Base-by-base conservation (phyloP, 2,329 filamentous ascomycete species). In the Aspergillus sp. region DNA sequence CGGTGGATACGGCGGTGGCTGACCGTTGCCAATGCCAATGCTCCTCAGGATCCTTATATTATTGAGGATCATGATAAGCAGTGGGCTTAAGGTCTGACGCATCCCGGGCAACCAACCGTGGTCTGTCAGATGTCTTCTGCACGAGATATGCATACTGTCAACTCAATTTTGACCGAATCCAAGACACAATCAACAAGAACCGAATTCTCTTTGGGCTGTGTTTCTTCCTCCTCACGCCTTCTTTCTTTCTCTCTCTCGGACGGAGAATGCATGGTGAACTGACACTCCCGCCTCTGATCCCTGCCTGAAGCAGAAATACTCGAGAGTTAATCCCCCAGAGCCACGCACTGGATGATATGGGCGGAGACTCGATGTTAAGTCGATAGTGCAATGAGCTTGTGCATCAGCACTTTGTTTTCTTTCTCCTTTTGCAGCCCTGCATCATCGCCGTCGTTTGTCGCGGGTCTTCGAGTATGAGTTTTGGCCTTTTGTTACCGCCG, bases 291-390 rank as follows among this genome's bases (percentile, higher is more conserved):
- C 44, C 45, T 53, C 51, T 42, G 54, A 58, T 58, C 56, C 46
- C 46, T 58, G 52, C 56, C 53, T 39, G 30, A 58, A 56, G 43
- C 27, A 54, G 52, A 49, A 58, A 54, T 49, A 32, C 49, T 51
- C 48, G 46, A 46, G 43, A 40, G 48, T 50, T 43, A 48, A 26
- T 39, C 36, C 26, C 19, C 19, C 36, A 39, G 36, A 39, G 36
- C 36, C 36, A 32, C 30, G 30, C 30, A 39, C 27, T 39, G 36
- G 19, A 19, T 19, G 19, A 19, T 19, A 19, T 19, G 19, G 19
- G 36, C 36, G 36, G 36, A 39, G 36, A 39, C 19, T 26, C 19
- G 19, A 19, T 19, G 19, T 19, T 19, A 19, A 19, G 9, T 39
- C 26, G 27, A 39, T 9, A 27, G 36, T 19, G 36, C 12, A 28